A percentile compares a stretch with the other conserved stretches of the same genome.
Evolutionary conservation across 805 yeast genomes (phyloP).

Genomic region (Wickerhamomyces mucosus): DNA sequence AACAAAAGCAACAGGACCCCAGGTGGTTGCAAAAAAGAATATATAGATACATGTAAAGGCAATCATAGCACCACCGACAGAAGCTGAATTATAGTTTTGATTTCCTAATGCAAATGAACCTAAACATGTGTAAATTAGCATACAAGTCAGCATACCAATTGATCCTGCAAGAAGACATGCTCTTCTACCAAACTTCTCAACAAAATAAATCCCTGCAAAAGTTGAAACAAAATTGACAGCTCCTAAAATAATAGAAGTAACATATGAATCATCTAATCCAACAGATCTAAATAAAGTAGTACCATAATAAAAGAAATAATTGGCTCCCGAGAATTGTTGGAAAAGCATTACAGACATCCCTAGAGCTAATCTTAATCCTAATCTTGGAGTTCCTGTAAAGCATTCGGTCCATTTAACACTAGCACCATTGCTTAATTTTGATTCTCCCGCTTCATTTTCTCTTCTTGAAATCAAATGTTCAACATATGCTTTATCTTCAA

Average conservation of each 20-base stretch:
- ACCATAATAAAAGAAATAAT: slow-evolving; percentile 60
- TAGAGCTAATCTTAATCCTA: slow-evolving; percentile 37
- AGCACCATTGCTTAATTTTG: slow-evolving; percentile 41
- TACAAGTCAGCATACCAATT: slow-evolving; percentile 42
- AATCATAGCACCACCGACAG: slow-evolving; percentile 54
- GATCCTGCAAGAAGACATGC: slow-evolving; percentile 40
- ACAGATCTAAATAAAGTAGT: slow-evolving; percentile 52
- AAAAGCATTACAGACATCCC: slow-evolving; percentile 53
- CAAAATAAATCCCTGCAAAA: slow-evolving; percentile 39
- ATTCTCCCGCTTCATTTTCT: slow-evolving; percentile 39
- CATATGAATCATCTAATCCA: slow-evolving; percentile 46
- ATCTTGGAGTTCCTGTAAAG: slow-evolving; percentile 51
- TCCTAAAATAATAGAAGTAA: slow-evolving; percentile 52
- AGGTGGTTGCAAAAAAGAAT: slow-evolving; percentile 61
- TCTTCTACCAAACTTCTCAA: slow-evolving; percentile 49
- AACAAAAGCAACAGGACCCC: slow-evolving; percentile 66
- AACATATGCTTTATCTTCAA: slow-evolving; percentile 37
- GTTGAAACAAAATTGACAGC: slow-evolving; percentile 48
- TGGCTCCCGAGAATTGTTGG: slow-evolving; percentile 56
- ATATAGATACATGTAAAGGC: slow-evolving; percentile 56
- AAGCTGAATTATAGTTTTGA: slow-evolving; percentile 26
- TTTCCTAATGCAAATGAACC: slow-evolving; percentile 42
- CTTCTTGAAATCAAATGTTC: slow-evolving; percentile 34
- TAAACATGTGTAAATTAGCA: slow-evolving; percentile 50
- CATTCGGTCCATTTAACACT: slow-evolving; percentile 48